Evolutionary conservation across 257 asterid genomes (phyloP).

Genomic region (Rhazya stricta): DNA sequence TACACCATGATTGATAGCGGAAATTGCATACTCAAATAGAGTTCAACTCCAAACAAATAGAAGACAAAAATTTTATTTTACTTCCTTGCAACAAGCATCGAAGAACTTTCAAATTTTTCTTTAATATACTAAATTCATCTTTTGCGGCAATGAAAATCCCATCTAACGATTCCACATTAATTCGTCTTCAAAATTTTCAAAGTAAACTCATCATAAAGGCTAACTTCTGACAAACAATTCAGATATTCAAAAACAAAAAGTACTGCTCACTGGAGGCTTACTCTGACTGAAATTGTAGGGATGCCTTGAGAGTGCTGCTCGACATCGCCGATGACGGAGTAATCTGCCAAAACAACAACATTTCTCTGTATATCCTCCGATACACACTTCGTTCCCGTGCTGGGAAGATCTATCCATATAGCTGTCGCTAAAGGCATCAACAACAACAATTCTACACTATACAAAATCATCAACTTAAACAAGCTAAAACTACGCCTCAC

Average conservation of each 20-base stretch:
- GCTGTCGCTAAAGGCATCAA: slow-evolving; percentile 48
- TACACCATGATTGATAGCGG: neutral
- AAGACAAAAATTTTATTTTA: neutral
- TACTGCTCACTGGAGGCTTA: slow-evolving; percentile 11
- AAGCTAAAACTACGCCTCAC: slow-evolving; percentile 32
- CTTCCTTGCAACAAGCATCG: neutral
- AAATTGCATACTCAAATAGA: neutral
- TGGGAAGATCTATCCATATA: slow-evolving; percentile 70
- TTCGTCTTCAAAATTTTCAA: neutral
- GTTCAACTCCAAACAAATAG: neutral
- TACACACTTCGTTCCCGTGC: slow-evolving; percentile 65
- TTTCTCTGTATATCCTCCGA: slow-evolving; percentile 63
- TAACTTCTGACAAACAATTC: neutral
- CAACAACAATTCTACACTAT: slow-evolving; percentile 16
- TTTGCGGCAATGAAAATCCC: neutral
- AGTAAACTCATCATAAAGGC: neutral
- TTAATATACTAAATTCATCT: neutral
- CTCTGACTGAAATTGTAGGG: slow-evolving; percentile 71
- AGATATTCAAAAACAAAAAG: neutral
- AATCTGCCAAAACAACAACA: slow-evolving; percentile 78
- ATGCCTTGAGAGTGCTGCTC: slow-evolving; percentile 30
- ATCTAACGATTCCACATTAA: neutral
- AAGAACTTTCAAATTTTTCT: too few relatives aligned
- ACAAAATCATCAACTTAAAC: slow-evolving; percentile 17
- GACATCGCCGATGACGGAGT: slow-evolving; percentile 52